phyloP scores from a whole-genome alignment of 106 monocot species.

The Alisma plantagoaquatica region DNA sequence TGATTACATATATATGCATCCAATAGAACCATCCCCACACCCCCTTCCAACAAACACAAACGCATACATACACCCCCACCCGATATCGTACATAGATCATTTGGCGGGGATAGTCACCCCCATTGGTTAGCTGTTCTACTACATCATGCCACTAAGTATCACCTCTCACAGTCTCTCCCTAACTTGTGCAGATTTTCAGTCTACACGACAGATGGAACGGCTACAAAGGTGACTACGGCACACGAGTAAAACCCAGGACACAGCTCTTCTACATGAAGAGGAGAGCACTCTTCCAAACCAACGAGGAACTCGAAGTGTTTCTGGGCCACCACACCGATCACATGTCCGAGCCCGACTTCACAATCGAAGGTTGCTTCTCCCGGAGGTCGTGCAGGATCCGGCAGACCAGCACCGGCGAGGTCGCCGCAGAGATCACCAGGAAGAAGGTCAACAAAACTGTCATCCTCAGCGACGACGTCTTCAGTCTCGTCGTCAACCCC shows the following conservation, averaged over 20 bases:
- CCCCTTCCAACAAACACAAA: too few species aligned
- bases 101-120: too few species aligned
- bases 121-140: too few species aligned
- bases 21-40: too few species aligned
- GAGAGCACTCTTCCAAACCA: constrained; percentile 30
- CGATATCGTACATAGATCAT: too few species aligned
- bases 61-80: too few species aligned
- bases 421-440: constrained; percentile 41
- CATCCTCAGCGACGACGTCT: constrained; percentile 55
- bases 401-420: constrained; percentile 17
- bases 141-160: too few species aligned
- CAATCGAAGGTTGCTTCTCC: constrained; percentile 49
- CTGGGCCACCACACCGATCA: constrained; percentile 6
- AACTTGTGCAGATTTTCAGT: constrained; percentile 49
- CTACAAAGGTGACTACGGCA: constrained; percentile 20
- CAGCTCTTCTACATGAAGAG: constrained; percentile 59
- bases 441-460: constrained; percentile 44
- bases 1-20: too few species aligned
- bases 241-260: constrained; percentile 3
- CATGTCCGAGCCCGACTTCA: constrained; percentile 19
- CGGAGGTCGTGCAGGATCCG: constrained; percentile 46
- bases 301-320: constrained; percentile 38
- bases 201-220: constrained; percentile 61
- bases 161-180: too few species aligned
- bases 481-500: constrained; percentile 45